These are phyloP conservation scores for Cyberlindnera euphorbiiphila DNA, from an alignment of 805 yeast species.

Conservation along the genomic window DNA sequence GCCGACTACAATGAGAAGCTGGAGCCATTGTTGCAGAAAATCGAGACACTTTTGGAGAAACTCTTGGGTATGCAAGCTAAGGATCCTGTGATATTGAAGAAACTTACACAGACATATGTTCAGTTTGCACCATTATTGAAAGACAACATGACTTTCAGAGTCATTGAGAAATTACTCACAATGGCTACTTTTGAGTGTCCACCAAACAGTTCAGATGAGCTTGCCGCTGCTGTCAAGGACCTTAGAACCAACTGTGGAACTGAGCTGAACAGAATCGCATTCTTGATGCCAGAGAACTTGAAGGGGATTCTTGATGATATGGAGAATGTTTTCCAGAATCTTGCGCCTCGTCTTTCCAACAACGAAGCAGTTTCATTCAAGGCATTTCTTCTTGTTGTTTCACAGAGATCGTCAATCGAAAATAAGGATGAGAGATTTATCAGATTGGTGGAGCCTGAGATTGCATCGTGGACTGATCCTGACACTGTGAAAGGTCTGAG, in stretches of 20 bases:
- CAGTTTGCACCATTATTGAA: constrained; percentile 89
- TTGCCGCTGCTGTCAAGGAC: constrained; percentile 77
- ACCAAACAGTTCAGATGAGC: constrained; percentile 60
- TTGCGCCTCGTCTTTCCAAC: constrained; percentile 71
- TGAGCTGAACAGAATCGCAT: constrained; percentile 88
- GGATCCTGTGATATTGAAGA: constrained; percentile 78
- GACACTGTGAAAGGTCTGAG: constrained; percentile 83
- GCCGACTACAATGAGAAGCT: constrained; percentile 47
- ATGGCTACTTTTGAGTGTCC: constrained; percentile 85
- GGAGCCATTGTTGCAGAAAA: constrained; percentile 48
- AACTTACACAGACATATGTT: constrained; percentile 86
- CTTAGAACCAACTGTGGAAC: constrained; percentile 90
- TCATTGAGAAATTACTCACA: constrained; percentile 78
- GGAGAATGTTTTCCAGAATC: constrained; percentile 72
- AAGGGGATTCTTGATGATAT: constrained; percentile 76
- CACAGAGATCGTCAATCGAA: constrained; percentile 75
- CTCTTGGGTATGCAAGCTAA: constrained; percentile 70
- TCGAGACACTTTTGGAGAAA: constrained; percentile 69
- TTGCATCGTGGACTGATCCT: constrained; percentile 89
- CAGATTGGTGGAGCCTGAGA: constrained; percentile 88
- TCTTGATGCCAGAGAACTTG: constrained; percentile 89
- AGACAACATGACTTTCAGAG: constrained; percentile 76
- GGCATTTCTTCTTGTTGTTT: constrained; percentile 85
- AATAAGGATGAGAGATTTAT: constrained; percentile 77
- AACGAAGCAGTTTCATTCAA: constrained; percentile 94